A percentile compares a stretch with the other conserved stretches of the same genome.
phyloP scores from a whole-genome alignment of 164 flowering plant genomes.

The Stephania japonica region DNA sequence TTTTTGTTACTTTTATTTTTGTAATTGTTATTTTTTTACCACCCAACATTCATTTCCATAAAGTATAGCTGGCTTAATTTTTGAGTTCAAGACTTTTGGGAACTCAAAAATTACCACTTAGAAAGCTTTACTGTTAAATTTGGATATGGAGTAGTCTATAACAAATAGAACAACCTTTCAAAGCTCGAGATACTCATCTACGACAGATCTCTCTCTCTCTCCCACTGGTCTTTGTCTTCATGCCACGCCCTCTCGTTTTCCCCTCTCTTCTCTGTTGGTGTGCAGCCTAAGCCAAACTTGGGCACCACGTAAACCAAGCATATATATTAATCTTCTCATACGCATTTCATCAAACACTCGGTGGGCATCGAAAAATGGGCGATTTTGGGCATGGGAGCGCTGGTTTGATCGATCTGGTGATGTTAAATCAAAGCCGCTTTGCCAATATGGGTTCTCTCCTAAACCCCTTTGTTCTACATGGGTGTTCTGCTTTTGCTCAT shows the following conservation, averaged over 20 bases:
- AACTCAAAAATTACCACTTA: no score
- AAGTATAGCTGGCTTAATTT: no score
- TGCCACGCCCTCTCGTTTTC: not conserved
- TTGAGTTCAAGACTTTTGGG: no score
- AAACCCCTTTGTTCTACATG: constrained; percentile 43
- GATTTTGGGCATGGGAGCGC: constrained; percentile 1
- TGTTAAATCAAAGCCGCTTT: no score
- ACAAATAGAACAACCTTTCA: no score
- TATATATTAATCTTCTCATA: not conserved
- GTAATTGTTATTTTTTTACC: no score
- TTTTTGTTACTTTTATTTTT: no score
- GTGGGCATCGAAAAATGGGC: constrained; percentile 12
- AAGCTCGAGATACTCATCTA: no score
- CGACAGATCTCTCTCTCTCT: not conserved
- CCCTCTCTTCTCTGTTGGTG: not conserved
- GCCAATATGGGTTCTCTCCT: constrained; percentile 25
- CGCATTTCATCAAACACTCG: not conserved
- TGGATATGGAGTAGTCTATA: no score
- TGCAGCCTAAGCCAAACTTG: not conserved
- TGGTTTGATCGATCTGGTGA: not conserved
- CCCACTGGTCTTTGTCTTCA: not conserved
- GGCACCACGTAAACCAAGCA: not conserved
- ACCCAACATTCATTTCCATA: no score
- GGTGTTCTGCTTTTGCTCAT: constrained; percentile 45
- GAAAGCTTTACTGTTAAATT: no score